These are phyloP conservation scores for Usnea hakonensis DNA, from an alignment of 495 filamentous ascomycete species.

Conservation along the genomic window DNA sequence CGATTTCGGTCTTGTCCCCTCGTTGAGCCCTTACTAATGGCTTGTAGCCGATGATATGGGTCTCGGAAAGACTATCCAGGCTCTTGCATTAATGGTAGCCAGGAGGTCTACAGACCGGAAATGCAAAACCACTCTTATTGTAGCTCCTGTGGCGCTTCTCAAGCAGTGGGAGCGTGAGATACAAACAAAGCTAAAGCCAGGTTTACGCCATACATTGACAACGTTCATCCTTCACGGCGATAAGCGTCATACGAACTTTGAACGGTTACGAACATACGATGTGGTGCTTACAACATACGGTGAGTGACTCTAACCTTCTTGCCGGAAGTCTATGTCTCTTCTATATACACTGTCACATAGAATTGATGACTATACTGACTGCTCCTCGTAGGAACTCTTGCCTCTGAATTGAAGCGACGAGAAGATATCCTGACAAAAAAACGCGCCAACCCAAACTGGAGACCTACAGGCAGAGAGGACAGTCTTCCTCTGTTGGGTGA, in stretches of 20 bases:
- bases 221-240: conserved; percentile 60
- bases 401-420: conserved; percentile 56
- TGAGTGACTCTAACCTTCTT: not conserved
- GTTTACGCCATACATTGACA: conserved; percentile 46
- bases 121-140: conserved; percentile 75
- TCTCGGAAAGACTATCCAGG: conserved; percentile 88
- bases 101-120: conserved; percentile 53
- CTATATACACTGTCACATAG: not conserved
- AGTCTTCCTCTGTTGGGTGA: conserved; percentile 55
- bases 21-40: not conserved
- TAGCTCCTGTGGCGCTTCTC: conserved; percentile 79
- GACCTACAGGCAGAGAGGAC: conserved; percentile 23
- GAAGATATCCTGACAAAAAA: conserved; percentile 36
- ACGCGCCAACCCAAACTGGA: conserved; percentile 26
- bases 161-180: conserved; percentile 91
- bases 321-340: not conserved
- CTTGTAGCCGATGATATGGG: conserved; percentile 84
- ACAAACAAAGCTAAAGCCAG: conserved; percentile 54
- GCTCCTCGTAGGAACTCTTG: conserved; percentile 51
- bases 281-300: conserved; percentile 81
- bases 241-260: conserved; percentile 48
- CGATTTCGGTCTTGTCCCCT: not conserved
- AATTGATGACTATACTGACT: not conserved
- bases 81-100: conserved; percentile 75
- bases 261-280: conserved; percentile 60